A percentile compares a stretch with the other conserved stretches of the same genome.
Evolutionary conservation across 495 filamentous ascomycete genomes (phyloP).

Genomic region (Xylaria curta): DNA sequence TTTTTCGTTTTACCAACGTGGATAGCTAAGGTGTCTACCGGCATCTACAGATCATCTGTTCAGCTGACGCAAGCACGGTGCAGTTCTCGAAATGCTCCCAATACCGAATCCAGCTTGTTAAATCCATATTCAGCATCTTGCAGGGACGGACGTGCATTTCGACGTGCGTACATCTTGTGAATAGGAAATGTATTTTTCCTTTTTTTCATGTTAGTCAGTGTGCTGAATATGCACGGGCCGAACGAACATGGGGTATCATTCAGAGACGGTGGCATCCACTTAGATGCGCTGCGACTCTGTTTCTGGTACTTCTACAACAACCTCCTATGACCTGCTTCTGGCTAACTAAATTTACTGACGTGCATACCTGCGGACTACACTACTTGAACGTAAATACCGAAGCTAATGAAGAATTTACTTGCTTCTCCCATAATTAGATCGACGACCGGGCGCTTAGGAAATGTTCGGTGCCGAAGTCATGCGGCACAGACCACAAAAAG

Average conservation of each 20-base stretch:
- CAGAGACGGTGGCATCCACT: not conserved
- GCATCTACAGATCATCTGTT: not conserved
- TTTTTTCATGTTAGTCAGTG: not conserved
- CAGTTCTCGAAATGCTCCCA: not conserved
- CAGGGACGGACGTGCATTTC: not conserved
- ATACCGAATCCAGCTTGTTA: slow-evolving; percentile 9
- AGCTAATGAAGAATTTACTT: slow-evolving; percentile 2
- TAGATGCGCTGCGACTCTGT: slow-evolving; percentile 12
- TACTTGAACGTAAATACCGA: not conserved
- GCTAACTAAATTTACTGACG: slow-evolving; percentile 10
- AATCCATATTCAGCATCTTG: slow-evolving; percentile 7
- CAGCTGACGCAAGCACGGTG: slow-evolving; percentile 13
- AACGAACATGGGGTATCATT: slow-evolving; percentile 14
- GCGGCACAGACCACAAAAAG: slow-evolving; percentile 9
- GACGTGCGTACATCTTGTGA: not conserved
- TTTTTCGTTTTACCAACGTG: not conserved
- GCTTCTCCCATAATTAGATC: slow-evolving; percentile 20
- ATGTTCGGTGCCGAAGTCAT: slow-evolving; percentile 21
- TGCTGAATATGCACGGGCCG: not conserved
- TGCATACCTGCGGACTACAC: not conserved
- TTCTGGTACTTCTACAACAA: not conserved
- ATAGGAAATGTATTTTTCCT: not conserved
- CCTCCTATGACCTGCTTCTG: not conserved
- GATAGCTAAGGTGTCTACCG: not conserved
- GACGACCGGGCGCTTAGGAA: slow-evolving; percentile 12